Evolutionary conservation across 2,329 filamentous ascomycete species (phyloP).

Genomic region (Anisogramma anomala): DNA sequence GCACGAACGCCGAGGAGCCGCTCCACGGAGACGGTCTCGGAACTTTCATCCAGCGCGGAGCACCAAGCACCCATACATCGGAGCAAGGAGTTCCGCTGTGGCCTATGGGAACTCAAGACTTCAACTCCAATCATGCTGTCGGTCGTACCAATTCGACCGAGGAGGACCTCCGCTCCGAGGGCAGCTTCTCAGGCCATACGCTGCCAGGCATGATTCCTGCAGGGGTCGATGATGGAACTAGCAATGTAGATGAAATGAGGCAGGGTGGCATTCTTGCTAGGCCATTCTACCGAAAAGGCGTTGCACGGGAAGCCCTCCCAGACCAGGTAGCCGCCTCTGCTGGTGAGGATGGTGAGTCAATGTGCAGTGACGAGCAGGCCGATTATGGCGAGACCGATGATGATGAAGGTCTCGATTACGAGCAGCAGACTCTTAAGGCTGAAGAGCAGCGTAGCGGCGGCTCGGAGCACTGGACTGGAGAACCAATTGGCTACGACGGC

Average conservation of each 20-base stretch:
- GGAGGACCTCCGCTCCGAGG: constrained; percentile 8
- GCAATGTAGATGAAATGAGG: constrained; percentile 11
- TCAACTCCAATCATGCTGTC: constrained; percentile 6
- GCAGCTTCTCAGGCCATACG: not conserved
- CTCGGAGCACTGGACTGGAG: constrained; percentile 15
- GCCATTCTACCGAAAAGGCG: constrained; percentile 11
- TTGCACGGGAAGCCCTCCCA: constrained; percentile 7
- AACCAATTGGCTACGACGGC: constrained; percentile 14
- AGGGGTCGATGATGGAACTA: constrained; percentile 12
- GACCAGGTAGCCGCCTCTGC: constrained; percentile 12
- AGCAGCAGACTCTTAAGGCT: constrained; percentile 8
- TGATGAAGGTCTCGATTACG: constrained; percentile 14
- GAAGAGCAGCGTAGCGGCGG: constrained; percentile 15
- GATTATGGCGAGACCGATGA: constrained; percentile 22
- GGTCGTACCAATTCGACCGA: constrained; percentile 5
- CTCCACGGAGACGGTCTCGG: constrained; percentile 20
- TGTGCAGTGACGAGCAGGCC: constrained; percentile 18
- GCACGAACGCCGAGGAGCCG: constrained; percentile 20
- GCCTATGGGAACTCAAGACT: constrained; percentile 7
- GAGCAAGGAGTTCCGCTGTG: constrained; percentile 11
- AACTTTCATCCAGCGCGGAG: not conserved
- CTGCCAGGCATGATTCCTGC: constrained; percentile 12
- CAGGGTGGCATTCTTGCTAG: constrained; percentile 7
- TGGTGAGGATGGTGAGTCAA: constrained; percentile 17
- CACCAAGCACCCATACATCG: constrained; percentile 5